Evolutionary conservation across 257 asterid species (phyloP), one percentile per base, ranked within the genome.

Genomic region (Solanum sejunctum): DNA sequence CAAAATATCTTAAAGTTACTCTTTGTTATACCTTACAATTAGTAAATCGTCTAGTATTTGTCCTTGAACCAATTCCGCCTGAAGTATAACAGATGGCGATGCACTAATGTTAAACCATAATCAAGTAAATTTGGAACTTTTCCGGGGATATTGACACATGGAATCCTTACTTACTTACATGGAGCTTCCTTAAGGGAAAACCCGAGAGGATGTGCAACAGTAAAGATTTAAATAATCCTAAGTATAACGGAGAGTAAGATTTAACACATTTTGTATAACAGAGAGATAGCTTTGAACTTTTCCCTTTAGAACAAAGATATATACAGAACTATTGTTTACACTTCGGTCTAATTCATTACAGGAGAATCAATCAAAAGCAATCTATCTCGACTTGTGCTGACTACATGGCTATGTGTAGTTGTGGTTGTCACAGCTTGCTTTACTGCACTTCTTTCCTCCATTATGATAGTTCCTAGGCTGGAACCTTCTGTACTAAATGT

Each of bases 381-480:
- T 67, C 81, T 90, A 73, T 93, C 98, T 2, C 86, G 92, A 80
- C 85, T 93, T 23, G 93, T 91, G 49, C 80, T 91, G 10, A 87
- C 90, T 26, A 90, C 86, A 8, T 94, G 97, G 98, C 80, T 89
- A 28, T 87, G 90, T 28, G 88, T 89, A 6, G 86, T 89, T 0
- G 83, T 92, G 12, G 91, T 93, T 1, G 89, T 93, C 54, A 84
- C 86, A 5, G 90, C 92, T 20, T 88, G 93, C 85, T 93, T 88
- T 61, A 91, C 97, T 3, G 98, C 97, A 47, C 89, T 90, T 5
- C 86, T 93, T 8, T 92, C 93, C 66, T 80, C 94, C 10, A 86
- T 90, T 88, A 88, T 93, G 93, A 91, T 94, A 1, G 91, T 90
- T 45, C 97, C 92, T 2, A 87, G 91, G 86, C 88, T 91, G 10